Base-by-base conservation (phyloP, 1,284 basidiomycete genomes). In the Trametes sp. region DNA sequence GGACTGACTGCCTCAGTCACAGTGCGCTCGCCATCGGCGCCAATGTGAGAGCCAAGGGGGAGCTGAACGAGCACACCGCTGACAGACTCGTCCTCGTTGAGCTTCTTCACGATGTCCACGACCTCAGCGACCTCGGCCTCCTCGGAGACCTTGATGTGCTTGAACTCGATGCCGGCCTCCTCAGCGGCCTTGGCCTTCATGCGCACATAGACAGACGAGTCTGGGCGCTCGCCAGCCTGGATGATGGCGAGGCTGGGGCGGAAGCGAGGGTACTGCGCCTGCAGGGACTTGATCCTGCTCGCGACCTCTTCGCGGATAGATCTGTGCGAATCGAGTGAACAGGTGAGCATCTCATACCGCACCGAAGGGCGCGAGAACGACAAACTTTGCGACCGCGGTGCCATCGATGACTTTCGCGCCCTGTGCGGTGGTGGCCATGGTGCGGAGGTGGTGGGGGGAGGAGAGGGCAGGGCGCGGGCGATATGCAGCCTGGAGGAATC, bases 181-280 rank as follows among this genome's bases (percentile, higher is more conserved):
- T 95, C 89, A 26, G 96, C 94, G 13, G 98, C 98, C 78, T 96
- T 98, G 55, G 87, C 84, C 81, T 99, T 99, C 97, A 98, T 98
- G 74, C 95, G 94, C 69, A 99, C 92, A 80, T 99, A 99, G 57
- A 92, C 92, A 35, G 84, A 82, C 9, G 96, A 98, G 75, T 98
- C 97, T 42, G 94, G 90, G 66, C 93, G 89, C 35, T 88, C 87
- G 56, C 98, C 98, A 58, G 96, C 96, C 80, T 99, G 98, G 60
- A 99, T 87, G 79, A 99, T 96, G 72, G 89, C 92, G 38, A 99
- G 87, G 77, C 91, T 87, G 19, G 96, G 93, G 72, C 91, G 86
- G 82, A 99, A 98, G 46, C 91, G 90, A 26, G 95, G 90, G 76
- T 87, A 87, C 64, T 81, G 81, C 11, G 85, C 75, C 73, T 87